Conservation (phyloP, 75 land plant genomes). For the Sequoiadendron giganteum region DNA sequence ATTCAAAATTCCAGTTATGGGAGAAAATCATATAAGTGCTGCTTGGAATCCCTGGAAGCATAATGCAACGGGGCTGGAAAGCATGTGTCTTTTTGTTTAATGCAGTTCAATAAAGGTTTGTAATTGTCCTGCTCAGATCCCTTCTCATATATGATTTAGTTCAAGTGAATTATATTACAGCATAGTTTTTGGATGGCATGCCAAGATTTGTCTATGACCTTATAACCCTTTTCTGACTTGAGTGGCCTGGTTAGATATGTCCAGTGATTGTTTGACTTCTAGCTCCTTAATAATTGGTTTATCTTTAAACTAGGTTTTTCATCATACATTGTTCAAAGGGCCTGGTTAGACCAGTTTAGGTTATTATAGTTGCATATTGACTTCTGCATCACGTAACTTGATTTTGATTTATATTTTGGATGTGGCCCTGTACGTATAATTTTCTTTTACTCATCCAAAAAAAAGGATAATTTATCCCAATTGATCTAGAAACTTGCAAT, state of each 20-base stretch:
- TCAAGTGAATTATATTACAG: not conserved
- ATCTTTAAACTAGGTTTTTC: not conserved
- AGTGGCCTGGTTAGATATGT: not conserved
- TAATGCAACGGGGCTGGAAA: not conserved
- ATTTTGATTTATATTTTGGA: not conserved
- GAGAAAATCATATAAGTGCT: not conserved
- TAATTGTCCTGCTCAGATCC: not conserved
- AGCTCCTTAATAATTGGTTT: not conserved
- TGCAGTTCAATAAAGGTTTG: not conserved
- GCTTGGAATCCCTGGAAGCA: not conserved
- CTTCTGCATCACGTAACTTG: not conserved
- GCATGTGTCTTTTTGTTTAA: too few relatives aligned
- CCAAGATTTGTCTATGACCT: not conserved
- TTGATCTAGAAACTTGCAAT: not conserved
- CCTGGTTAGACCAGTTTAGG: not conserved
- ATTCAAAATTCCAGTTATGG: not conserved
- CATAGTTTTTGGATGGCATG: not conserved
- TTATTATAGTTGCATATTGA: not conserved
- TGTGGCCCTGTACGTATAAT: not conserved
- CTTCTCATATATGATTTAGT: not conserved
- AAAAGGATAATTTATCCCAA: not conserved
- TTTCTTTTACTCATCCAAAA: not conserved
- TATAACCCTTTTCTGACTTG: not conserved
- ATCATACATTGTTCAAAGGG: not conserved
- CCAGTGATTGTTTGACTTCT: not conserved